Percentiles rank a stretch among this genome's conserved stretches.
phyloP scores from a whole-genome alignment of 768 basidiomycete genomes.

The Boletus rubroflammeus region DNA sequence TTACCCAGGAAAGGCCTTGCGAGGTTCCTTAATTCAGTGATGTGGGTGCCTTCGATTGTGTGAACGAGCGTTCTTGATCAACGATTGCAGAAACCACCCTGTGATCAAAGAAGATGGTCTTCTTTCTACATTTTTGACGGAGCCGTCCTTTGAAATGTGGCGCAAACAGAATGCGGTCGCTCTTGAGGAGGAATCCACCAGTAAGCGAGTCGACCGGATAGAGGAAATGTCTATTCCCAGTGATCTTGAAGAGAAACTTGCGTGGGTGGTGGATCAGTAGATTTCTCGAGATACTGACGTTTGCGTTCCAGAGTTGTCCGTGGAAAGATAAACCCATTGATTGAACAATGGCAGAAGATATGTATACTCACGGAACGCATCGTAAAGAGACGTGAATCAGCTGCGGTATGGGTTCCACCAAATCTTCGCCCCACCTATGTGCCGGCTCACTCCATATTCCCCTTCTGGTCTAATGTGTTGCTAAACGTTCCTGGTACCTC shows the following conservation, averaged over 20 bases:
- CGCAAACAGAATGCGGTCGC: conserved; percentile 73
- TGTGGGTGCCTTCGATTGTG: conserved; percentile 44
- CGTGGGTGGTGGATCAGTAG: conserved; percentile 39
- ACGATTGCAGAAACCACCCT: conserved; percentile 77
- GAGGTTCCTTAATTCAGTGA: conserved; percentile 74
- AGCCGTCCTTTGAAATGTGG: conserved; percentile 84
- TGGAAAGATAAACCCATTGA: conserved; percentile 65
- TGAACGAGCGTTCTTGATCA: neutral
- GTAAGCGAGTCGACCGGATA: conserved; percentile 71
- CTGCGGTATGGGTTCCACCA: conserved; percentile 74
- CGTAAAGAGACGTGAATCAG: conserved; percentile 86
- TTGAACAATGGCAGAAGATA: conserved; percentile 91
- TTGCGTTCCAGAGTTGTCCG: conserved; percentile 61
- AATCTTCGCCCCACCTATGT: conserved; percentile 60
- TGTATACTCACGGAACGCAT: conserved; percentile 84
- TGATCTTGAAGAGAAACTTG: conserved; percentile 87
- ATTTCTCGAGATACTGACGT: neutral
- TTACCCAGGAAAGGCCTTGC: conserved; percentile 66
- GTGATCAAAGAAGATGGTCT: conserved; percentile 85
- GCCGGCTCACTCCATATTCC: conserved; percentile 68
- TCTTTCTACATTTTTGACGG: conserved; percentile 75
- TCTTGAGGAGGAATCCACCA: conserved; percentile 83
- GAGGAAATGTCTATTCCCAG: conserved; percentile 94
- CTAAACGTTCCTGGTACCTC: conserved; percentile 34
- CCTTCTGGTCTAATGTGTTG: conserved; percentile 40